phyloP scores from a whole-genome alignment of 805 yeast genomes.

The Kluyveromyces dobzhanskii region DNA sequence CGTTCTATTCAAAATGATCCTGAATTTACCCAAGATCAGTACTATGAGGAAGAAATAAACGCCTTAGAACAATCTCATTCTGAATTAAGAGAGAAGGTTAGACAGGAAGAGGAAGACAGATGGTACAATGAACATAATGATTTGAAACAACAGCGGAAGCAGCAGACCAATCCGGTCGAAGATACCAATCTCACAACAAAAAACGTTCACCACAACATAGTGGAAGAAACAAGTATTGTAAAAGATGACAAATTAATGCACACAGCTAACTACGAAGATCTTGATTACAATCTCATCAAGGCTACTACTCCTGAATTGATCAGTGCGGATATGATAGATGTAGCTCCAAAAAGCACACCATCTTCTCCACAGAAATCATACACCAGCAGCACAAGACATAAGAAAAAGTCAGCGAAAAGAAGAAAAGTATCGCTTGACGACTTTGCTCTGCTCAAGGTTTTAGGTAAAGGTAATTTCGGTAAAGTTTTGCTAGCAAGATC shows the following conservation, averaged over 20 bases:
- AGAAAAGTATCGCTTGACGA: conserved; percentile 88
- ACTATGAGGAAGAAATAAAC: conserved; percentile 1
- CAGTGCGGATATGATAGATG: not conserved
- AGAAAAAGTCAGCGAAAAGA: conserved; percentile 32
- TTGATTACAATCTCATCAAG: not conserved
- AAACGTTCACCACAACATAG: not conserved
- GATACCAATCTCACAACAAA: not conserved
- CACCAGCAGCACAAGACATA: conserved; percentile 15
- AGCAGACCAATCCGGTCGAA: not conserved
- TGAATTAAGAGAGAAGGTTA: conserved; percentile 10
- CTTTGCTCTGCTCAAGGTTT: conserved; percentile 85
- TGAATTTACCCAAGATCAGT: not conserved
- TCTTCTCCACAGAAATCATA: conserved; percentile 21
- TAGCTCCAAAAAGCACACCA: not conserved
- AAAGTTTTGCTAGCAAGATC: conserved; percentile 97
- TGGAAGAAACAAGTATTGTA: not conserved
- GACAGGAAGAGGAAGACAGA: conserved; percentile 13
- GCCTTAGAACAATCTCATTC: conserved; percentile 6
- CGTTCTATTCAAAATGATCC: too few species aligned
- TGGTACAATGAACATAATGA: conserved; percentile 13
- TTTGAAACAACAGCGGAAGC: not conserved
- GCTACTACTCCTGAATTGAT: not conserved
- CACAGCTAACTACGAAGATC: not conserved
- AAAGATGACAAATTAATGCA: not conserved
- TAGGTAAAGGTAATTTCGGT: conserved; percentile 98